A percentile compares a stretch with the other conserved stretches of the same genome.
phyloP scores from a whole-genome alignment of 441 rosid species.

The Jatropha podagrica region DNA sequence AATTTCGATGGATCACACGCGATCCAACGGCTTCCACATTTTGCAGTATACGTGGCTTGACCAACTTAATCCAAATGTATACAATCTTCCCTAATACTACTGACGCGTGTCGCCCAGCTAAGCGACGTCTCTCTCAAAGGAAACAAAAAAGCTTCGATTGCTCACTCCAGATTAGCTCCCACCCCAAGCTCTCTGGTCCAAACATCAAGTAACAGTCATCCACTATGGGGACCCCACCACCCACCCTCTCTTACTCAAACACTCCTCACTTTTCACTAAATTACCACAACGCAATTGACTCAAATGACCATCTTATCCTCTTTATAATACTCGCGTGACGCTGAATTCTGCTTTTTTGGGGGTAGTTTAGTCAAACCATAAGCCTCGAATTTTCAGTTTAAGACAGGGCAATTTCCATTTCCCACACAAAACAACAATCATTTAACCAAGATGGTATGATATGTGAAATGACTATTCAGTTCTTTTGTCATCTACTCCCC shows the following conservation, averaged over 20 bases:
- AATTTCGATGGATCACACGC: not conserved
- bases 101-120: not conserved
- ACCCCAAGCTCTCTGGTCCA: not conserved
- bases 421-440: not conserved
- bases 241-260: not conserved
- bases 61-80: not conserved
- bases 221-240: not conserved
- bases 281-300: not conserved
- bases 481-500: not conserved
- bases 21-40: conserved; percentile 2
- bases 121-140: not conserved
- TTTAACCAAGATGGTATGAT: not conserved
- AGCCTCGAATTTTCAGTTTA: not conserved
- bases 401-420: conserved; percentile 5
- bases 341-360: not conserved
- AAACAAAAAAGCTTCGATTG: too few relatives aligned
- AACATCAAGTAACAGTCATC: not conserved
- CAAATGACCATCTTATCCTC: too few relatives aligned
- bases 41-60: not conserved
- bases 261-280: not conserved
- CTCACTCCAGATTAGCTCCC: not conserved
- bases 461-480: conserved; percentile 11
- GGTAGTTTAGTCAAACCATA: conserved; percentile 26
- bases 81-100: not conserved
- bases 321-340: too few relatives aligned